Percentiles rank a stretch among this genome's conserved stretches.
phyloP scores from a whole-genome alignment of 805 yeast species.

The Debaryomyces castellii region DNA sequence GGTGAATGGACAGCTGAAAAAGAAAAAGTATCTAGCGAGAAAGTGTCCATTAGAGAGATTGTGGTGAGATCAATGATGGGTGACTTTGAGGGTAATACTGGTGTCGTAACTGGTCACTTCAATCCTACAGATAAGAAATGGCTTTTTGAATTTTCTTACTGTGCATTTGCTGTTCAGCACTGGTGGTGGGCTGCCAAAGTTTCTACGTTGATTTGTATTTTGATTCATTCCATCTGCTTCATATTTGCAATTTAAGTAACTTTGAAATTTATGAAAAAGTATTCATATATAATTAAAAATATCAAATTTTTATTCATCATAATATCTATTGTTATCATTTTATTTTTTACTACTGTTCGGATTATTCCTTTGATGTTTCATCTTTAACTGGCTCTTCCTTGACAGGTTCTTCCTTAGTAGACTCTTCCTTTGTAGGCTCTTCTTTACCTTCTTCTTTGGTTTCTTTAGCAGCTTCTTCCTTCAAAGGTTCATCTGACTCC shows the following conservation, averaged over 20 bases:
- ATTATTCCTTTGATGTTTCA: constrained; percentile 4
- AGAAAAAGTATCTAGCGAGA: constrained; percentile 16
- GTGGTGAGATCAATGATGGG: constrained; percentile 97
- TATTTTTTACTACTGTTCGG: constrained; percentile 1
- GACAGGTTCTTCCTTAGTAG: background rate
- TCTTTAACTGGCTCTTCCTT: background rate
- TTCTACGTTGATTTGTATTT: constrained; percentile 26
- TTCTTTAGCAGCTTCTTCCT: constrained; percentile 4
- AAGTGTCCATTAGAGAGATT: constrained; percentile 60
- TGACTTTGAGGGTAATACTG: constrained; percentile 87
- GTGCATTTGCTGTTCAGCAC: constrained; percentile 86
- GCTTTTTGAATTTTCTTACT: constrained; percentile 69
- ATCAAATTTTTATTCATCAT: constrained; percentile 2
- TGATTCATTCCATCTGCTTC: constrained; percentile 24
- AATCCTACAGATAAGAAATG: constrained; percentile 43
- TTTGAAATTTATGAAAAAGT: no score
- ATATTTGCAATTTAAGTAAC: constrained; percentile 4
- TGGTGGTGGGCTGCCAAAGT: constrained; percentile 93
- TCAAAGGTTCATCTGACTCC: constrained; percentile 6
- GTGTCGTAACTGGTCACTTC: constrained; percentile 75
- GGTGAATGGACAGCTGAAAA: constrained; percentile 64
- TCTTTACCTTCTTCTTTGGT: constrained; percentile 6
- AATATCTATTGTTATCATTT: background rate
- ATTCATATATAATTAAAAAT: background rate
- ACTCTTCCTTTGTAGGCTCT: background rate